A percentile compares a stretch with the other conserved stretches of the same genome.
Evolutionary conservation across 148 eudicot genomes (phyloP).

Genomic region (Nyssa sinensis): DNA sequence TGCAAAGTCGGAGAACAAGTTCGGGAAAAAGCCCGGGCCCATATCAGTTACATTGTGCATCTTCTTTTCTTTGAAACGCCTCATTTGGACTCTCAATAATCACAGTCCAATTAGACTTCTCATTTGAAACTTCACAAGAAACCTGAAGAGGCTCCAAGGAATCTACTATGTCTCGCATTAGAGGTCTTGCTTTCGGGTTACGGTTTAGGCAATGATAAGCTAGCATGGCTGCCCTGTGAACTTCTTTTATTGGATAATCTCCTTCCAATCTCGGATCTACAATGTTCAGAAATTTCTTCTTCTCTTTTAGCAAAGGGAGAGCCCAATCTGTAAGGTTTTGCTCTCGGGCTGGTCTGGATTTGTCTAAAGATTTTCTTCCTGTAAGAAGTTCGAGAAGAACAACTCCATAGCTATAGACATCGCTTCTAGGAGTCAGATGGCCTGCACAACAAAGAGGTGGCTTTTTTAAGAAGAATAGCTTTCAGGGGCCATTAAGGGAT

Average conservation of each 20-base stretch:
- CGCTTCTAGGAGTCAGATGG: slow-evolving; percentile 76
- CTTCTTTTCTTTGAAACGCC: slow-evolving; percentile 5
- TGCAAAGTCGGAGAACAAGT: slow-evolving; percentile 5
- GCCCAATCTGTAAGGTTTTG: slow-evolving; percentile 93
- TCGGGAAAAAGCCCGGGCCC: background rate
- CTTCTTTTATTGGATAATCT: slow-evolving; percentile 74
- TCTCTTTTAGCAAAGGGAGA: slow-evolving; percentile 67
- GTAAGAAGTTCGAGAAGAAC: slow-evolving; percentile 83
- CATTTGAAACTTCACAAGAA: slow-evolving; percentile 17
- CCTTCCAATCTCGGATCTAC: slow-evolving; percentile 69
- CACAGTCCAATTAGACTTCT: slow-evolving; percentile 26
- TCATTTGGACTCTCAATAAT: slow-evolving; percentile 8
- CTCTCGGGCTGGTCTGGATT: slow-evolving; percentile 69
- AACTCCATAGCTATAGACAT: slow-evolving; percentile 85
- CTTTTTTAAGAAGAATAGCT: background rate
- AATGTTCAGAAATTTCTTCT: slow-evolving; percentile 65
- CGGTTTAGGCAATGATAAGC: slow-evolving; percentile 83
- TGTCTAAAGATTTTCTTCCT: slow-evolving; percentile 81
- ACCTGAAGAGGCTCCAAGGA: slow-evolving; percentile 79
- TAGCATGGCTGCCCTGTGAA: slow-evolving; percentile 84
- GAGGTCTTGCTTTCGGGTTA: slow-evolving; percentile 86
- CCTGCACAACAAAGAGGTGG: slow-evolving; percentile 31
- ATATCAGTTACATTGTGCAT: background rate
- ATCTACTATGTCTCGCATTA: slow-evolving; percentile 87
- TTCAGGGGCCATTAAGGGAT: background rate